phyloP scores from a whole-genome alignment of 2,329 filamentous ascomycete species.

The Aspergillus versicolor region DNA sequence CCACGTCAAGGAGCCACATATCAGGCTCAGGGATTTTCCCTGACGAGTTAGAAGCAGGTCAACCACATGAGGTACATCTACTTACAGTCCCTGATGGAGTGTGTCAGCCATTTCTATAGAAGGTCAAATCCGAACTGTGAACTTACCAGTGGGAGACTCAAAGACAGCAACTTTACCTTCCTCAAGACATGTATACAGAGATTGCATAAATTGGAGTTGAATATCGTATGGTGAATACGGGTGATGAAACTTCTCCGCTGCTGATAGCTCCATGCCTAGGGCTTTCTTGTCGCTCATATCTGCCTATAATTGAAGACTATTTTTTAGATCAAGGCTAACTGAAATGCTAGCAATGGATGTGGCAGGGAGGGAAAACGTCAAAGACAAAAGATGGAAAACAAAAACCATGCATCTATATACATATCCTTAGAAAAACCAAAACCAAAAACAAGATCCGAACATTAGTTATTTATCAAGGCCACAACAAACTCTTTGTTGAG shows the following conservation, averaged over 20 bases:
- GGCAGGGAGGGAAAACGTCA: too few relatives aligned
- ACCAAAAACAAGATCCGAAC: not conserved
- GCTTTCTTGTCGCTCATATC: not conserved
- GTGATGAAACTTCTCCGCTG: conserved; percentile 70
- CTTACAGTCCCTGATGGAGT: conserved; percentile 43
- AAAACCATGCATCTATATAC: not conserved
- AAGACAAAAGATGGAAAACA: not conserved
- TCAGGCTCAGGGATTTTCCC: conserved; percentile 89
- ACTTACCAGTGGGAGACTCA: conserved; percentile 84
- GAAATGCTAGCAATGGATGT: not conserved
- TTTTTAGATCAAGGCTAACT: not conserved
- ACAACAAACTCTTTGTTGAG: not conserved
- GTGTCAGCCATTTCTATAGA: conserved; percentile 15
- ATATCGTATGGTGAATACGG: conserved; percentile 86
- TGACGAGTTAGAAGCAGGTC: conserved; percentile 30
- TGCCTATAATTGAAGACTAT: not conserved
- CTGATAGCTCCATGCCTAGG: conserved; percentile 32
- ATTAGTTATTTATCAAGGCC: not conserved
- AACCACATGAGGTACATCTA: not conserved
- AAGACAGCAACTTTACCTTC: conserved; percentile 81
- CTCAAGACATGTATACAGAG: conserved; percentile 76
- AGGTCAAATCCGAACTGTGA: not conserved
- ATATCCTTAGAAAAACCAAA: not conserved
- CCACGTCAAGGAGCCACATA: conserved; percentile 88
- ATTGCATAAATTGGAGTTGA: conserved; percentile 82